Conservation (phyloP, 2,329 filamentous ascomycete species). For the Cercospora zeae-maydis region DNA sequence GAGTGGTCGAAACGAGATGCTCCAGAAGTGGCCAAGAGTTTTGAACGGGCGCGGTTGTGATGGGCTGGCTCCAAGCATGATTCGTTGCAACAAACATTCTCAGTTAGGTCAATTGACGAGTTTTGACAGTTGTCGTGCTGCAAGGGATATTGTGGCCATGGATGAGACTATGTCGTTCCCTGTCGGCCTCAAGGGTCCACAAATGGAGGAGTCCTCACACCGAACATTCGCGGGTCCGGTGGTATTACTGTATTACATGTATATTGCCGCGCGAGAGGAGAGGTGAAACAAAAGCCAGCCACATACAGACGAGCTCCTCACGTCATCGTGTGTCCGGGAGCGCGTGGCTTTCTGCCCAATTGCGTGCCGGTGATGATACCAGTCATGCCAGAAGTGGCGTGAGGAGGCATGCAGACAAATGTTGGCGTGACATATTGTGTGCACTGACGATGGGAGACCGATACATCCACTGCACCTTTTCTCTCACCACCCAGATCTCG, state of each 20-base stretch:
- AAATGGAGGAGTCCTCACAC: conserved; percentile 40
- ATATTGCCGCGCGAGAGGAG: too few species aligned
- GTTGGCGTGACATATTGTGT: too few species aligned
- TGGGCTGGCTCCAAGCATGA: conserved; percentile 49
- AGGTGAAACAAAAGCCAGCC: background rate
- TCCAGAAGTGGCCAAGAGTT: conserved; percentile 30
- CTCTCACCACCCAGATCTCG: too few species aligned
- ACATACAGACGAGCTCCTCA: conserved; percentile 4
- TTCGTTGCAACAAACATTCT: conserved; percentile 34
- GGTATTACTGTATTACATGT: too few species aligned
- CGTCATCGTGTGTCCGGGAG: background rate
- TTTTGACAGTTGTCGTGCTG: background rate
- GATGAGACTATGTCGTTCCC: background rate
- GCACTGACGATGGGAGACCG: too few species aligned
- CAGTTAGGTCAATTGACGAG: background rate
- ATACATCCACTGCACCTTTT: too few species aligned
- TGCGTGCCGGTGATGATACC: conserved; percentile 11
- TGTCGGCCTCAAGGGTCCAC: background rate
- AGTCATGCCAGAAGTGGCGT: conserved; percentile 9
- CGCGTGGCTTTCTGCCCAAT: conserved; percentile 9
- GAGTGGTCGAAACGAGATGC: conserved; percentile 57
- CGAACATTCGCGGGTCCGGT: conserved; percentile 32
- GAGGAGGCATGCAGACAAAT: too few species aligned
- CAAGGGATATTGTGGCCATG: background rate
- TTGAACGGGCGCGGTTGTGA: conserved; percentile 25